phyloP scores from a whole-genome alignment of 352 stramenopile genomes.

The Stephanocyclus meneghinianus region DNA sequence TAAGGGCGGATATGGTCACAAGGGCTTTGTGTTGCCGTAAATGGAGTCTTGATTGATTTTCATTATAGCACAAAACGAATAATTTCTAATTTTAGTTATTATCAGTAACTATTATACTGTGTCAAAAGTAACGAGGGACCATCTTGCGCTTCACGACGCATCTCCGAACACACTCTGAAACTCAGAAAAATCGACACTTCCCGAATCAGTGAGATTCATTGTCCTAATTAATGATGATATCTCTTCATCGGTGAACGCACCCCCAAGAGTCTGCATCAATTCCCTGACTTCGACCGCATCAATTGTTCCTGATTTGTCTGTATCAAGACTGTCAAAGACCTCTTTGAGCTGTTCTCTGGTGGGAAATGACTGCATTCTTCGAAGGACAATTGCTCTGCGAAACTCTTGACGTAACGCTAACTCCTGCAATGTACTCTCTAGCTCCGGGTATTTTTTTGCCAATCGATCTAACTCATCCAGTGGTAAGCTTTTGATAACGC shows the following conservation, averaged over 20 bases:
- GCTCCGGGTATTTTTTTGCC: constrained; percentile 60
- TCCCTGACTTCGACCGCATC: constrained; percentile 60
- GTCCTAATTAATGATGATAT: constrained; percentile 44
- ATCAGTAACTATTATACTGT: constrained; percentile 13
- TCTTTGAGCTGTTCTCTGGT: constrained; percentile 70
- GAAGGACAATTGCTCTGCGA: constrained; percentile 66
- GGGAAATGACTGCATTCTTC: constrained; percentile 64
- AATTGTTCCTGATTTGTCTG: constrained; percentile 63
- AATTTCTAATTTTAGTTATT: neutral
- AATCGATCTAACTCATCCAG: constrained; percentile 68
- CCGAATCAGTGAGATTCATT: constrained; percentile 50
- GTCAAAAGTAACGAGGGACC: neutral
- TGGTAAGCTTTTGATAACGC: constrained; percentile 72
- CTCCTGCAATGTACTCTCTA: constrained; percentile 60
- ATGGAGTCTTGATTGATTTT: no score
- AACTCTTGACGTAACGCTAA: constrained; percentile 74
- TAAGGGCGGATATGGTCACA: no score
- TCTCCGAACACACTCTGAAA: constrained; percentile 46
- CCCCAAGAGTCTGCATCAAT: constrained; percentile 62
- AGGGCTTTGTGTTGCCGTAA: no score
- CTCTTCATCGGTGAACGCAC: constrained; percentile 45
- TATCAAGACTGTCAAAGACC: constrained; percentile 75
- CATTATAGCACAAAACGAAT: no score
- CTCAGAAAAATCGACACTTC: constrained; percentile 44
- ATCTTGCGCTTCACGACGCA: neutral